phyloP scores from a whole-genome alignment of 2,329 filamentous ascomycete genomes.

The Furcasterigmium sp. region DNA sequence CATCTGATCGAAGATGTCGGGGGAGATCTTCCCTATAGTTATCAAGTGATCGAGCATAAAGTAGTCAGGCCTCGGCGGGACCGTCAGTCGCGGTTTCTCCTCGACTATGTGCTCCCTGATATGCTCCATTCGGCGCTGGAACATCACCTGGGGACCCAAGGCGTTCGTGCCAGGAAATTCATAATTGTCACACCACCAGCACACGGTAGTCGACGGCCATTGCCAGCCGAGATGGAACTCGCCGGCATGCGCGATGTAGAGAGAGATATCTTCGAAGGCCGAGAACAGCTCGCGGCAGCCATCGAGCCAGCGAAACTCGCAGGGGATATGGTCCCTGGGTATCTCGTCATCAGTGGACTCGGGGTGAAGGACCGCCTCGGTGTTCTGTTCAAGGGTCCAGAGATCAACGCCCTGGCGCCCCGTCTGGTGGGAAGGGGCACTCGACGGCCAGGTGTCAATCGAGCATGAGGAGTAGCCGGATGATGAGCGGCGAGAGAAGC shows the following conservation, averaged over 20 bases:
- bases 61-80: conserved; percentile 29
- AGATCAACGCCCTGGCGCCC: too few species aligned
- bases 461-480: too few species aligned
- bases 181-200: conserved; percentile 66
- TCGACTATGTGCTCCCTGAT: conserved; percentile 37
- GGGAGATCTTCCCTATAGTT: conserved; percentile 24
- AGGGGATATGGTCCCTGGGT: too few species aligned
- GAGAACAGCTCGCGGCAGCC: neutral
- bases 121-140: conserved; percentile 42
- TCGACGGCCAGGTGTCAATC: too few species aligned
- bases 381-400: too few species aligned
- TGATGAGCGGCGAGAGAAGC: too few species aligned
- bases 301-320: neutral
- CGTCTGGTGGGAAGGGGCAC: too few species aligned
- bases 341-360: too few species aligned
- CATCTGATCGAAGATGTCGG: conserved; percentile 15
- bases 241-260: neutral
- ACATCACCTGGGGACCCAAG: neutral
- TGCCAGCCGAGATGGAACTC: neutral
- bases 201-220: conserved; percentile 43
- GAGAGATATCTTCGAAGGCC: neutral
- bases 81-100: too few species aligned
- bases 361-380: too few species aligned
- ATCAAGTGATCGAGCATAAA: conserved; percentile 34
- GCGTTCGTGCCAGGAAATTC: too few species aligned